Percentiles rank a stretch among this genome's conserved stretches.
These are phyloP conservation scores for Rutstroemia sp. DNA, from an alignment of 2,329 filamentous ascomycete species.

Conservation along the genomic window DNA sequence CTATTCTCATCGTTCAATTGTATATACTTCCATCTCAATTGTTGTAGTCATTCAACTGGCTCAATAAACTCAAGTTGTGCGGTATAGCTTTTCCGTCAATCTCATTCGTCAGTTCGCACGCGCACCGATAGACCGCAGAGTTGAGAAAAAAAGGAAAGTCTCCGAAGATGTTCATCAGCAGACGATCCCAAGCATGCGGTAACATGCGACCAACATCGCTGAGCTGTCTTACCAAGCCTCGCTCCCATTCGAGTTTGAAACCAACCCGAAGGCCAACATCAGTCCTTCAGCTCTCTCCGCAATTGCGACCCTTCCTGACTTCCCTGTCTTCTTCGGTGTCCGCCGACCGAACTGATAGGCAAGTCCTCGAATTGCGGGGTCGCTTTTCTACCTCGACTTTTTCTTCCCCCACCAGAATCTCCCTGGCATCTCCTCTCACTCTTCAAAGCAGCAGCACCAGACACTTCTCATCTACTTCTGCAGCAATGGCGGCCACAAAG, in stretches of 20 bases:
- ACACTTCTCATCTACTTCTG: conserved; percentile 43
- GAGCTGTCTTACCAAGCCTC: neutral
- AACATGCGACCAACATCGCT: conserved; percentile 1
- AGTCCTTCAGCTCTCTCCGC: conserved; percentile 4
- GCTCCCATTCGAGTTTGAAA: neutral
- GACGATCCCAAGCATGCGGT: neutral
- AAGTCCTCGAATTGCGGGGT: conserved; percentile 22
- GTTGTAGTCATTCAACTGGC: conserved; percentile 4
- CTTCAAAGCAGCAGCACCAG: conserved; percentile 8
- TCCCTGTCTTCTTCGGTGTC: conserved; percentile 11
- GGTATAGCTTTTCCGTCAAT: neutral
- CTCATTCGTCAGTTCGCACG: neutral
- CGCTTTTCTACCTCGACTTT: conserved; percentile 11
- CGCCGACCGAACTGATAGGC: conserved; percentile 7
- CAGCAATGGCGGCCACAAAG: conserved; percentile 76
- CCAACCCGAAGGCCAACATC: neutral
- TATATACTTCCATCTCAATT: neutral
- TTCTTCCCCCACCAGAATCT: conserved; percentile 17
- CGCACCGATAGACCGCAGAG: too few relatives aligned
- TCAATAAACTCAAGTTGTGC: neutral
- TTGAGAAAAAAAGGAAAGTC: neutral
- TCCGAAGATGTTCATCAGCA: conserved; percentile 7
- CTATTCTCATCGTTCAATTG: neutral
- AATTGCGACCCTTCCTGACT: conserved; percentile 1
- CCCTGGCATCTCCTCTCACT: neutral